These are phyloP conservation scores for Nitzschia sp. DNA, from an alignment of 108 stramenopile genomes.

Conservation along the genomic window DNA sequence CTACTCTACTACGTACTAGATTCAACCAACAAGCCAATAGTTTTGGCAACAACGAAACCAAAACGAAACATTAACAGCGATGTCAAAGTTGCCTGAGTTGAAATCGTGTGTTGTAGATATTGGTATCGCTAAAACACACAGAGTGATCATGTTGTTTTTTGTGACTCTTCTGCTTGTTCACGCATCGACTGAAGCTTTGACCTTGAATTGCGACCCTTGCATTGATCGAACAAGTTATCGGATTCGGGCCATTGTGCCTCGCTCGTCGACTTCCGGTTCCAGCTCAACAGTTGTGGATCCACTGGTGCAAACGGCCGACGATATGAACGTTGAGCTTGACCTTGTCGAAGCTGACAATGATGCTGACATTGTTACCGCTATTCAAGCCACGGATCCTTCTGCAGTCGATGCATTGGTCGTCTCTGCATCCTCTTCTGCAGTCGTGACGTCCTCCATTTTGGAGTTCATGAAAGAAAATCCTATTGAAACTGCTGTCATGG, in stretches of 20 bases:
- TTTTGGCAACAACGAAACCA: too few relatives aligned
- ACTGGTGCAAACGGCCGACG: too few relatives aligned
- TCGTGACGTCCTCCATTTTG: constrained; percentile 16
- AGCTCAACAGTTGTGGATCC: neutral
- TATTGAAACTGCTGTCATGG: too few relatives aligned
- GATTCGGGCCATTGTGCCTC: constrained; percentile 13
- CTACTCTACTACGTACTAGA: too few relatives aligned
- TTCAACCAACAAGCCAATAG: too few relatives aligned
- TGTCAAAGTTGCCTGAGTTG: too few relatives aligned
- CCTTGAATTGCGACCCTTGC: constrained; percentile 31
- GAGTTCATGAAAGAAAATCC: neutral
- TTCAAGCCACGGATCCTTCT: neutral
- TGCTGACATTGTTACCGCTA: neutral
- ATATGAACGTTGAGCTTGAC: neutral
- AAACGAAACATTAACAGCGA: too few relatives aligned
- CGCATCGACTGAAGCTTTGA: too few relatives aligned
- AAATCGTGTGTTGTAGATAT: too few relatives aligned
- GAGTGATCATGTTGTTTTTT: too few relatives aligned
- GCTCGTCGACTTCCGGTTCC: neutral
- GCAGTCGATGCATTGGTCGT: constrained; percentile 10
- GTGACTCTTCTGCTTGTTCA: too few relatives aligned
- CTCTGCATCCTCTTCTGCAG: constrained; percentile 11
- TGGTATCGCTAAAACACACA: too few relatives aligned
- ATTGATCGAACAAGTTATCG: constrained; percentile 12
- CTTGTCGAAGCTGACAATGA: neutral